Percentiles rank a stretch among this genome's conserved stretches.
Conservation (phyloP, 441 rosid genomes). For the Adansonia grandidieri region DNA sequence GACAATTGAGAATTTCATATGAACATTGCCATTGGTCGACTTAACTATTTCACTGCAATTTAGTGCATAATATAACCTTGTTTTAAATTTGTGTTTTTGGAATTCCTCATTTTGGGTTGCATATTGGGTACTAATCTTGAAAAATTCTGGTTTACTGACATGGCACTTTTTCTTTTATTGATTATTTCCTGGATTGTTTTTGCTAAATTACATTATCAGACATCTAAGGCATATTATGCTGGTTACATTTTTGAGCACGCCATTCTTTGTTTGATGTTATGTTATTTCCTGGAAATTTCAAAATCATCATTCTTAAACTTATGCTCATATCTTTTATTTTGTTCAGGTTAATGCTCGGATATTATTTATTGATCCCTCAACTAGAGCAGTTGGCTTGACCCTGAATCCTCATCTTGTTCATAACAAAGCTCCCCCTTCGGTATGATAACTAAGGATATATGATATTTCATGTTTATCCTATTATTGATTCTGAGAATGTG, state of each 20-base stretch:
- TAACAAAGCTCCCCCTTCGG: conserved; percentile 77
- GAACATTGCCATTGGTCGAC: conserved; percentile 4
- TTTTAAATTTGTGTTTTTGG: background rate
- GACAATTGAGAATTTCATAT: conserved; percentile 2
- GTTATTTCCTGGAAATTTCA: conserved; percentile 11
- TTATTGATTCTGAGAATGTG: conserved; percentile 22
- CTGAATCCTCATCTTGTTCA: conserved; percentile 82
- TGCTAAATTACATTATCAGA: background rate
- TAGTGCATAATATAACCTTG: conserved; percentile 7
- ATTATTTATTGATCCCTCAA: conserved; percentile 87
- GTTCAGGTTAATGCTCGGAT: conserved; percentile 89
- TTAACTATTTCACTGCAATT: background rate
- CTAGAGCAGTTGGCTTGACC: conserved; percentile 97
- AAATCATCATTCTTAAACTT: conserved; percentile 14
- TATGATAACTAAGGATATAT: conserved; percentile 41
- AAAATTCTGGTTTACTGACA: background rate
- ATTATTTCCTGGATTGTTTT: background rate
- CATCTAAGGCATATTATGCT: background rate
- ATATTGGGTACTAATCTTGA: background rate
- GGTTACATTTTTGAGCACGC: background rate
- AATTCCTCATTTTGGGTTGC: background rate
- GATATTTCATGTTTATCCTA: conserved; percentile 3
- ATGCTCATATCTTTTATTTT: conserved; percentile 28
- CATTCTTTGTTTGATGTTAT: conserved; percentile 15
- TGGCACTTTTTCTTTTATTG: background rate